Conservation (phyloP, 2,329 filamentous ascomycete species). For the Paecilomyces sp. region DNA sequence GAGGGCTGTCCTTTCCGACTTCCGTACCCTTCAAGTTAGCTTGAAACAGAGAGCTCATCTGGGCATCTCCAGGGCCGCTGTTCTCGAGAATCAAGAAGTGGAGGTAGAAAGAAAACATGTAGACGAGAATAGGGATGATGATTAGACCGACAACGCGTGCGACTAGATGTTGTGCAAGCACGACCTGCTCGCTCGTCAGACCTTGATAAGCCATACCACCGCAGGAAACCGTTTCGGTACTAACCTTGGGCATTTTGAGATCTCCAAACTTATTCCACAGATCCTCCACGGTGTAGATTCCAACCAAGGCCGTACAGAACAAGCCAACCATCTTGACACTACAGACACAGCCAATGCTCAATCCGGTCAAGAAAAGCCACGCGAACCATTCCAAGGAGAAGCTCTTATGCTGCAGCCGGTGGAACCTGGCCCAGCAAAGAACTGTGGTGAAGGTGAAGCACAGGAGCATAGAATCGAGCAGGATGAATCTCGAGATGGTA, state of each 20-base stretch:
- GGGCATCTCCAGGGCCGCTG: constrained; percentile 93
- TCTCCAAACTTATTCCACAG: constrained; percentile 98
- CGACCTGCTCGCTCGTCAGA: constrained; percentile 40
- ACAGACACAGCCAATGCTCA: constrained; percentile 96
- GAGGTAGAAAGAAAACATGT: constrained; percentile 89
- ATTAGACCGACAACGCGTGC: constrained; percentile 83
- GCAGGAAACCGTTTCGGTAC: constrained; percentile 14
- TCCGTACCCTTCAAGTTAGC: constrained; percentile 91
- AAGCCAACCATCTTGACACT: constrained; percentile 98
- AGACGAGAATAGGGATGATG: constrained; percentile 79
- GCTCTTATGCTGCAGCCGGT: constrained; percentile 74
- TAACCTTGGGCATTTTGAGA: constrained; percentile 76
- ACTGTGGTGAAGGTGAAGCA: constrained; percentile 98
- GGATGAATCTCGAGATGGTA: constrained; percentile 95
- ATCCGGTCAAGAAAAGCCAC: constrained; percentile 87
- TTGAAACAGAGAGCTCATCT: constrained; percentile 99
- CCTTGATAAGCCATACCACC: neutral
- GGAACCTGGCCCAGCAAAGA: constrained; percentile 95
- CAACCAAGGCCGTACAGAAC: constrained; percentile 91
- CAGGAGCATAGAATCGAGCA: constrained; percentile 96
- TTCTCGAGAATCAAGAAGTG: constrained; percentile 93
- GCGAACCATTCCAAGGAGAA: constrained; percentile 90
- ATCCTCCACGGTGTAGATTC: constrained; percentile 91
- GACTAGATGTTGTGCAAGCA: constrained; percentile 68
- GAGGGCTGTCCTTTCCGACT: constrained; percentile 87